These are phyloP conservation scores for Acacia pycnantha DNA, from an alignment of 331 rosid species.

Conservation along the genomic window DNA sequence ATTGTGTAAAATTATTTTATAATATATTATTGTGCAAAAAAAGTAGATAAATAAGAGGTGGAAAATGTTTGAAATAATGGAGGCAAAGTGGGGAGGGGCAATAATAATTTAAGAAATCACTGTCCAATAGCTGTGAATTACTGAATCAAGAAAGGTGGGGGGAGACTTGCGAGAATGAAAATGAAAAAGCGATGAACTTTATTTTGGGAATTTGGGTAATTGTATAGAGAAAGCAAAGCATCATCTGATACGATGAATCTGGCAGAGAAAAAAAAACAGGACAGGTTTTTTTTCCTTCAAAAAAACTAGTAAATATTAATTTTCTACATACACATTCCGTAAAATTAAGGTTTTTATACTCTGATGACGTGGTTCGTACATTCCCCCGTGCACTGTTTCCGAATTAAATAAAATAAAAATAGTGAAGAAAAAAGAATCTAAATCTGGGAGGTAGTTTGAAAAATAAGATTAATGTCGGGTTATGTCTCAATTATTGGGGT, in stretches of 20 bases:
- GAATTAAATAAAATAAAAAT: background rate
- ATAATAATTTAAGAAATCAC: slow-evolving; percentile 16
- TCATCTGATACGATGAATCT: background rate
- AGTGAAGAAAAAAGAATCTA: background rate
- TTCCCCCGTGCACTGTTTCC: background rate
- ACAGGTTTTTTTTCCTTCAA: background rate
- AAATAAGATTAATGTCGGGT: background rate
- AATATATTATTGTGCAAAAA: background rate
- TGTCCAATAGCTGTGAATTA: slow-evolving; percentile 31
- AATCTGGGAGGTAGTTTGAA: background rate
- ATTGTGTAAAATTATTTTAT: too few relatives aligned
- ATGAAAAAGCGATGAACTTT: background rate
- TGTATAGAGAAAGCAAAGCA: background rate
- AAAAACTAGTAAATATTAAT: background rate
- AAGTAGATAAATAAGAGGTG: background rate
- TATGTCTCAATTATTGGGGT: background rate
- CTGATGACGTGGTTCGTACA: background rate
- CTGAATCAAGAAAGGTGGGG: background rate
- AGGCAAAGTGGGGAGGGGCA: background rate
- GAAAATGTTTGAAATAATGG: background rate
- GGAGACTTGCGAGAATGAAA: background rate
- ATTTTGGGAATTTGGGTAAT: background rate
- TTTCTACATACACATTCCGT: background rate
- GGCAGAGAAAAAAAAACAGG: background rate
- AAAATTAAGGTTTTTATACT: background rate